Evolutionary conservation across 257 asterid species (phyloP).

Genomic region (Leptodermis oblonga): DNA sequence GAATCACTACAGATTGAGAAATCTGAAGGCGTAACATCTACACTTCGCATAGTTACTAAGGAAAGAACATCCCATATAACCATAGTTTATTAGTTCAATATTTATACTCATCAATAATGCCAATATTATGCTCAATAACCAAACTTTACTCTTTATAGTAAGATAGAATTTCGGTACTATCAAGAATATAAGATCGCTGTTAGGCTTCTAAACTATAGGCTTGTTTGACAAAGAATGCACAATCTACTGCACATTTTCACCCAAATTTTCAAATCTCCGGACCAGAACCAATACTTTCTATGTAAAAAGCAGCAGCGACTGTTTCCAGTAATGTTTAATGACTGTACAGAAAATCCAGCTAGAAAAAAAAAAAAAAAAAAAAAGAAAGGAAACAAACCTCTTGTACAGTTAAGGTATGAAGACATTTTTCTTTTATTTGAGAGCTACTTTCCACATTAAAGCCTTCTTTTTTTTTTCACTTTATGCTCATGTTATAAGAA

Average conservation of each 20-base stretch:
- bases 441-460: background rate
- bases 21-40: too few relatives aligned
- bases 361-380: background rate
- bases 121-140: background rate
- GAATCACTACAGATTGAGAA: background rate
- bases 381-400: background rate
- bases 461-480: conserved; percentile 3
- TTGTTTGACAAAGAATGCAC: too few relatives aligned
- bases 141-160: background rate
- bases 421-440: background rate
- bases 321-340: background rate
- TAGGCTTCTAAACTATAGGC: background rate
- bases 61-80: background rate
- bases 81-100: background rate
- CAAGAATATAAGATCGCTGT: background rate
- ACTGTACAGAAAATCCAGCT: background rate
- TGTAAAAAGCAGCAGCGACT: background rate
- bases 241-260: background rate
- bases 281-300: background rate
- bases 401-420: background rate
- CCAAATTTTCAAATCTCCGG: background rate
- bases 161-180: background rate
- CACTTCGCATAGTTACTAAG: background rate
- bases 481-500: conserved; percentile 1
- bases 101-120: background rate